Conservation (phyloP, 352 stramenopile species). For the Pythium pyrilobum region DNA sequence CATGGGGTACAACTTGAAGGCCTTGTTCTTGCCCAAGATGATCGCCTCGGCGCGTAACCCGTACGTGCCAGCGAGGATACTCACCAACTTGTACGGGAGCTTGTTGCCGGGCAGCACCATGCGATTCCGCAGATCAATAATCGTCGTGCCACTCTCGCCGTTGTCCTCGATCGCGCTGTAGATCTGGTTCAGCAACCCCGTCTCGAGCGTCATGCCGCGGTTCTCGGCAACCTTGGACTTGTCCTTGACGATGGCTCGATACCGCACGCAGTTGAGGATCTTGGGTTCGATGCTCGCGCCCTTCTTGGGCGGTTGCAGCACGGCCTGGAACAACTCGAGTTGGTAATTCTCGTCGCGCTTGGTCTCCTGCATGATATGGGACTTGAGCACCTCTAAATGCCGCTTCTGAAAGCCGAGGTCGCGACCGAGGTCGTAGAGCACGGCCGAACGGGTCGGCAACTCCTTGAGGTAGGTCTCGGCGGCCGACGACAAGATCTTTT, state of each 20-base stretch:
- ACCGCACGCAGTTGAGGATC: conserved; percentile 78
- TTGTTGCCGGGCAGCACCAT: conserved; percentile 71
- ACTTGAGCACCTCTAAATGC: conserved; percentile 57
- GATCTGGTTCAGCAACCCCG: conserved; percentile 64
- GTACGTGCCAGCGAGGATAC: conserved; percentile 61
- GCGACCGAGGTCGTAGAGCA: conserved; percentile 63
- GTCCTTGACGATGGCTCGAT: conserved; percentile 29
- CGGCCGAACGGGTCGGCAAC: conserved; percentile 50
- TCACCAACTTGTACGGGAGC: conserved; percentile 72
- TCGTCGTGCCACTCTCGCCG: conserved; percentile 54
- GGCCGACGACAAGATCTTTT: conserved; percentile 49
- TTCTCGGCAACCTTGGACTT: neutral
- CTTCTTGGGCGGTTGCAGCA: conserved; percentile 53
- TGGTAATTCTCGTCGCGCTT: conserved; percentile 54
- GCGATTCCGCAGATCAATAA: conserved; percentile 67
- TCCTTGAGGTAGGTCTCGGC: conserved; percentile 58
- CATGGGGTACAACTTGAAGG: conserved; percentile 59
- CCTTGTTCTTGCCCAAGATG: conserved; percentile 80
- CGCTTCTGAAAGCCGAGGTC: conserved; percentile 67
- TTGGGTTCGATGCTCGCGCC: conserved; percentile 47
- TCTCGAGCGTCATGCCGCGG: conserved; percentile 55
- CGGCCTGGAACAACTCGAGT: conserved; percentile 71
- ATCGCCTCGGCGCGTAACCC: conserved; percentile 66
- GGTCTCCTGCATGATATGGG: conserved; percentile 61
- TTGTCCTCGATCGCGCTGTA: conserved; percentile 69